Evolutionary conservation across 345 rosid species (phyloP).

Genomic region (Murraya paniculata): DNA sequence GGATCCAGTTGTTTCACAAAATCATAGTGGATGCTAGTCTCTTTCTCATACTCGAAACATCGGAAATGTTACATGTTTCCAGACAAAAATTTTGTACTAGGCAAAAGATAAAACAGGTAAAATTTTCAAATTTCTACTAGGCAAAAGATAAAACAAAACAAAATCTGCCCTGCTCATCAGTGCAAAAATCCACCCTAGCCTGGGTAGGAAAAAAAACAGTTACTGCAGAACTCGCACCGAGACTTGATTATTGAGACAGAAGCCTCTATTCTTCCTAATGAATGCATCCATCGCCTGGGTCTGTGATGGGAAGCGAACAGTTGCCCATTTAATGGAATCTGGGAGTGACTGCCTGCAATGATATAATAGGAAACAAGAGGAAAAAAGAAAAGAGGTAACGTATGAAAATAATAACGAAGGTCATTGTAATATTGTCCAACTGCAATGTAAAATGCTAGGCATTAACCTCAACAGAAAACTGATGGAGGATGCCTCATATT

Average conservation of each 20-base stretch:
- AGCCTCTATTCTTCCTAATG: slow-evolving; percentile 53
- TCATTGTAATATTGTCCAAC: neutral
- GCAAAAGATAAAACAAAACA: neutral
- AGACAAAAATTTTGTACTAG: neutral
- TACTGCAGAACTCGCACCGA: slow-evolving; percentile 65
- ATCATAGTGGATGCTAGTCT: neutral
- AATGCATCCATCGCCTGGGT: slow-evolving; percentile 63
- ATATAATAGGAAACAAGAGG: neutral
- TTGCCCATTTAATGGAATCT: slow-evolving; percentile 34
- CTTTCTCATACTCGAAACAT: neutral
- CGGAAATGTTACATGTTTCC: neutral
- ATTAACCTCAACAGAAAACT: slow-evolving; percentile 39
- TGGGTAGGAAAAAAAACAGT: neutral
- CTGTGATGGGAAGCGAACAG: slow-evolving; percentile 48
- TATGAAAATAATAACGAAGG: neutral
- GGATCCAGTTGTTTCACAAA: neutral
- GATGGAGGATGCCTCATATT: slow-evolving; percentile 49
- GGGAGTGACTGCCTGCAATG: slow-evolving; percentile 38
- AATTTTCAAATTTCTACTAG: neutral
- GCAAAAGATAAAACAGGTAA: neutral
- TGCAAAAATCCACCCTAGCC: neutral
- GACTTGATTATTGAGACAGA: slow-evolving; percentile 63
- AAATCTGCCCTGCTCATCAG: neutral
- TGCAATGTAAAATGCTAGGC: neutral
- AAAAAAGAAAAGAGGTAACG: neutral